Conservation (phyloP, 768 basidiomycete species). For the Pleurotus salmoneostramineus region DNA sequence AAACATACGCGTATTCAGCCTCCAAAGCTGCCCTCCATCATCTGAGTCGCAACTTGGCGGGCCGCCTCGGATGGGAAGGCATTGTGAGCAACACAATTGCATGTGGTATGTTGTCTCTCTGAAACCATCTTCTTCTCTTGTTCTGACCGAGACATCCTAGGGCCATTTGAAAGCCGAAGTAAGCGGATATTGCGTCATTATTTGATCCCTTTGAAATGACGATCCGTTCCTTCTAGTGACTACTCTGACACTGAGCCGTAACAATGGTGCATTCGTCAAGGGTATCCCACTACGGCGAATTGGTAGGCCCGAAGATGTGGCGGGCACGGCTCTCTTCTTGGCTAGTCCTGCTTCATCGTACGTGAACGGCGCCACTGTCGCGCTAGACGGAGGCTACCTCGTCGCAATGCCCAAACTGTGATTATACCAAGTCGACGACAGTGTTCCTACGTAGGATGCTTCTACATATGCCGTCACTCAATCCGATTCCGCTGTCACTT, state of each 20-base stretch:
- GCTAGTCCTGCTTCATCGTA: slow-evolving; percentile 56
- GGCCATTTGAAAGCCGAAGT: slow-evolving; percentile 40
- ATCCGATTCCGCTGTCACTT: not conserved
- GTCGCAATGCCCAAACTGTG: slow-evolving; percentile 28
- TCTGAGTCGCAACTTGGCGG: slow-evolving; percentile 53
- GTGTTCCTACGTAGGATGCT: too few species aligned
- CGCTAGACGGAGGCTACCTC: slow-evolving; percentile 56
- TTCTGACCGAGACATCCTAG: not conserved
- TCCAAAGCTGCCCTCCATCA: slow-evolving; percentile 64
- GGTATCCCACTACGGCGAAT: slow-evolving; percentile 48
- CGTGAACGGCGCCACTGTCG: slow-evolving; percentile 61
- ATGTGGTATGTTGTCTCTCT: slow-evolving; percentile 29
- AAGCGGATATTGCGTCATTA: slow-evolving; percentile 6
- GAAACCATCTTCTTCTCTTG: not conserved
- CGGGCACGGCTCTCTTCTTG: slow-evolving; percentile 59
- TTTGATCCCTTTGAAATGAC: not conserved
- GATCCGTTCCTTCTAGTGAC: slow-evolving; percentile 38
- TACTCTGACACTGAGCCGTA: slow-evolving; percentile 41
- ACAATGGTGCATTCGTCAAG: slow-evolving; percentile 34
- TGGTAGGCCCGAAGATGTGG: slow-evolving; percentile 62
- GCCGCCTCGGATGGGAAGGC: slow-evolving; percentile 49
- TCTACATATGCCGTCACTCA: too few species aligned
- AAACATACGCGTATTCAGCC: slow-evolving; percentile 64
- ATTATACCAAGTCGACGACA: not conserved
- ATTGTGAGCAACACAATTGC: slow-evolving; percentile 64